Evolutionary conservation across 345 rosid genomes (phyloP).

Genomic region (Eucalyptus pauciflora): DNA sequence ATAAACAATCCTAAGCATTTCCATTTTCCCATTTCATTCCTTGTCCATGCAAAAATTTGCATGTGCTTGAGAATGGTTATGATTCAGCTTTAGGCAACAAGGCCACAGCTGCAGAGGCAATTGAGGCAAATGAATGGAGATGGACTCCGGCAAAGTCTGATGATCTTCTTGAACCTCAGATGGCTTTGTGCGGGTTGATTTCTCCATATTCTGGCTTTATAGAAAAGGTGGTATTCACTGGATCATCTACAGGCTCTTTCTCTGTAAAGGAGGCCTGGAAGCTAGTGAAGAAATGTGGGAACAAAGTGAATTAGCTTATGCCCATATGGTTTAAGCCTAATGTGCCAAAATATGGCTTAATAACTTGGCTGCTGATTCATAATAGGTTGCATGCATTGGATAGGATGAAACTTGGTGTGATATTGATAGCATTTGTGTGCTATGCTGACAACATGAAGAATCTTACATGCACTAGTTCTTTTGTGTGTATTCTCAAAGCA

Average conservation of each 20-base stretch:
- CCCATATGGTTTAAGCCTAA: background rate
- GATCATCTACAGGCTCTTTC: background rate
- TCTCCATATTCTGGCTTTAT: background rate
- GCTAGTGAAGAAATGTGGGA: background rate
- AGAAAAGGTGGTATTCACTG: background rate
- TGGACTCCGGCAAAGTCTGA: background rate
- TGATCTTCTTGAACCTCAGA: background rate
- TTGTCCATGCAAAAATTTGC: background rate
- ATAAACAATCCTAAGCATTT: background rate
- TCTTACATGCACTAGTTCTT: background rate
- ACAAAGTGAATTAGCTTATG: background rate
- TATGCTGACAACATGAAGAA: background rate
- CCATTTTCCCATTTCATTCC: background rate
- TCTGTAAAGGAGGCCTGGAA: background rate
- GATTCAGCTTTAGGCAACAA: background rate
- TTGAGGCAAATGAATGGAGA: background rate
- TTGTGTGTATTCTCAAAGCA: background rate
- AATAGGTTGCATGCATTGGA: background rate
- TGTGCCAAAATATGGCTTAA: background rate
- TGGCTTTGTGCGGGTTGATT: background rate
- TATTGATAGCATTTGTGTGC: background rate
- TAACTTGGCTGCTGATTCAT: background rate
- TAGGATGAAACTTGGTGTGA: background rate
- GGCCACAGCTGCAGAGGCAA: background rate
- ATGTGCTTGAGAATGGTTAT: background rate